Base-by-base conservation (phyloP, 768 basidiomycete genomes). In the Suillus americanus region DNA sequence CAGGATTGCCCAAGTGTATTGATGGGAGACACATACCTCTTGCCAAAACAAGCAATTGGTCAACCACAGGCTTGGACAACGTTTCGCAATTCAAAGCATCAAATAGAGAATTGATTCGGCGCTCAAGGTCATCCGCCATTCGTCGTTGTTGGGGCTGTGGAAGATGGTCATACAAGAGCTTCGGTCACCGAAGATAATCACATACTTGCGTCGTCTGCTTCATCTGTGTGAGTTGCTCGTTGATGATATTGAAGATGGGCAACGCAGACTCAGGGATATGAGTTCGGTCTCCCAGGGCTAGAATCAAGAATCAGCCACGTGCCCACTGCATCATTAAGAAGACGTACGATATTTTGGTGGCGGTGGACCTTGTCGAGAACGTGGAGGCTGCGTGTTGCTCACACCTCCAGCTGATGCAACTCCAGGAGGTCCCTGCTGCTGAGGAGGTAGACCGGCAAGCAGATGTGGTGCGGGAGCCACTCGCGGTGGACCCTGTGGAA, bases 71-170 rank as follows among this genome's bases (percentile, higher is more conserved):
- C 65, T 81, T 79, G 16, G 92, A 89, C 23, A 97, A 73, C 8
- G 91, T 91, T 70, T 94, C 88, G 72, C 93, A 95, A 75, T 98
- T 97, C 69, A 98, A 78, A n/a, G 88, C 89, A 72, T 97, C 96
- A 71, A 96, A 97, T 53, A 98, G 77, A 0, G 88, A 85, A 72
- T 89, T 95, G 69, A 97, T 81, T 38, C 96, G 85, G 23, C 94
- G 85, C 73, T 96, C 94, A 5, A 95, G 83, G 69, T 97, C 95
- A 60, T 94, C 94, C 0, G 86, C 87, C 68, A 95, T 82, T 40
- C 92, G 89, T 74, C 89, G 91, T 80, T 96, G 91, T 70, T 89
- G 86, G 5, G 91, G 84, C 92, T 95, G 72, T 25, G 54, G n/a
- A 54, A 43, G 12, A 43, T 37, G 50, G 25, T 63, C 35, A 28